A percentile compares a stretch with the other conserved stretches of the same genome.
Evolutionary conservation across 495 filamentous ascomycete genomes (phyloP).

Genomic region (Clohesyomyces aquaticus): DNA sequence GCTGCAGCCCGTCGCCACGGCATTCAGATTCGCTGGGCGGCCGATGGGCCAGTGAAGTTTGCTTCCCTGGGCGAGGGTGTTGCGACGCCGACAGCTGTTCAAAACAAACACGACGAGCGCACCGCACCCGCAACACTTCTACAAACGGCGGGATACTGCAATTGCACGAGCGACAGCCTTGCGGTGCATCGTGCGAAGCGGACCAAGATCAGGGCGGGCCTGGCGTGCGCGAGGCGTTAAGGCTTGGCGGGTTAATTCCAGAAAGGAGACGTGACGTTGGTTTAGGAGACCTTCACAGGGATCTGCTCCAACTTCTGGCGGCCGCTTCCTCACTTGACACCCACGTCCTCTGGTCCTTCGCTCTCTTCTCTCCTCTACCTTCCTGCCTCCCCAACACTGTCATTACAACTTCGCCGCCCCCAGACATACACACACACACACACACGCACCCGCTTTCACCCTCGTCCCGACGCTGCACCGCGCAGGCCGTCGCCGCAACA

Average conservation of each 20-base stretch:
- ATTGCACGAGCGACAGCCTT: too few relatives aligned
- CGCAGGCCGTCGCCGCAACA: slow-evolving; percentile 13
- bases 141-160: too few relatives aligned
- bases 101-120: neutral
- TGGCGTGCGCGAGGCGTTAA: slow-evolving; percentile 15
- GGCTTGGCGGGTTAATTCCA: slow-evolving; percentile 28
- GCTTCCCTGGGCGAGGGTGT: too few relatives aligned
- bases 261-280: slow-evolving; percentile 9
- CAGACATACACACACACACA: neutral
- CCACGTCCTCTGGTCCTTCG: neutral
- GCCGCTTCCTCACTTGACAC: slow-evolving; percentile 13
- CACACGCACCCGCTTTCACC: neutral
- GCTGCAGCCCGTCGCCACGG: neutral
- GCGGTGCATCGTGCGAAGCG: neutral
- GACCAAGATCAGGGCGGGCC: slow-evolving; percentile 3
- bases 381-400: neutral
- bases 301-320: slow-evolving; percentile 14
- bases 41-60: neutral
- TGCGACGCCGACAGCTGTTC: too few relatives aligned
- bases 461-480: slow-evolving; percentile 2
- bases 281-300: slow-evolving; percentile 16
- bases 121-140: too few relatives aligned
- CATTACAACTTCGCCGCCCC: neutral
- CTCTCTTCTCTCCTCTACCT: neutral
- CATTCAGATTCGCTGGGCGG: neutral